Evolutionary conservation across 1,284 basidiomycete genomes (phyloP), one percentile per base, ranked within the genome.

Genomic region (Pholiota adiposa): DNA sequence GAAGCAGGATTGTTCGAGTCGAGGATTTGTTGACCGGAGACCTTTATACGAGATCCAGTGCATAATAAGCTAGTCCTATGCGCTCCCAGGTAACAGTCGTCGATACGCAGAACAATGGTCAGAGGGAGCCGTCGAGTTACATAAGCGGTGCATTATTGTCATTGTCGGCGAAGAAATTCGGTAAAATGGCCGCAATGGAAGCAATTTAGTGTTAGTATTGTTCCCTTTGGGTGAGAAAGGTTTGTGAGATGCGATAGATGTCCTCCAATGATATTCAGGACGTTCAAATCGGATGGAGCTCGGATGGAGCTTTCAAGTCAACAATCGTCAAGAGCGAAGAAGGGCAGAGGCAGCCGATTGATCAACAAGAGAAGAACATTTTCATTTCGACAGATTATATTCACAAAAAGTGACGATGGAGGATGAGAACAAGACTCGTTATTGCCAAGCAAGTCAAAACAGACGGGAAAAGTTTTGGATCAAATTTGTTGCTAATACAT

Each of bases 111-210:
- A 65, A 65, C 66, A 67, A 67, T 61, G 64, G 49, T 38, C 21
- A 51, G 53, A 59, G 53, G 46, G 52, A 61, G 53, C 52, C 48
- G 49, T 11, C 21, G 46, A 8, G 4, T 67, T 65, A 67, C 61
- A 54, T 67, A 65, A 67, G 56, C 54, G 5, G 8, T 16, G 23
- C 67, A 69, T 70, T 70, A 67, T 67, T 56, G 58, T 54, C 21
- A 36, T 54, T 43, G 43, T 38, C 56, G 55, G 54, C 51, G 34
- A 52, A 36, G 52, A 58, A 58, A 54, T 58, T n/a, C 57, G 54
- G 51, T 43, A 54, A 18, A 21, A 46, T 31, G 5, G 5, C 11
- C 29, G 11, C 50, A 19, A 48, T 58, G 43, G 44, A 33, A 44
- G 27, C 25, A 27, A 48, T 31, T 38, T 31, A 9, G 19, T 18